Evolutionary conservation across 108 stramenopile genomes (phyloP).

Genomic region (Cyclotella choctawhatcheeana): DNA sequence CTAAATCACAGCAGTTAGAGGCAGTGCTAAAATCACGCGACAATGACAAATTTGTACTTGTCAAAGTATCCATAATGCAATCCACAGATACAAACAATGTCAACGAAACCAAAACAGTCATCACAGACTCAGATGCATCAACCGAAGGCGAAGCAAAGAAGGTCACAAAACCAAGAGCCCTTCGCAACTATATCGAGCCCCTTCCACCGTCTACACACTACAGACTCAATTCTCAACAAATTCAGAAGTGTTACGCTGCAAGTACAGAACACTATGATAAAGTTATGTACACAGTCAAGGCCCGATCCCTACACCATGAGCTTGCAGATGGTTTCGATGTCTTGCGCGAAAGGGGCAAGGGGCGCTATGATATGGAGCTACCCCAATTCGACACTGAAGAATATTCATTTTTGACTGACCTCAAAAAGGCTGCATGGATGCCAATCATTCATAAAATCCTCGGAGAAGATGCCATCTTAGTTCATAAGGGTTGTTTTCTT

Average conservation of each 20-base stretch:
- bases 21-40: too few relatives aligned
- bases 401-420: constrained; percentile 73
- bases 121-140: constrained; percentile 50
- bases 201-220: constrained; percentile 54
- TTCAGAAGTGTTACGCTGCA: constrained; percentile 66
- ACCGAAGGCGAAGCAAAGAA: not conserved
- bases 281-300: constrained; percentile 86
- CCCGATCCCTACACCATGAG: constrained; percentile 71
- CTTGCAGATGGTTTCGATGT: constrained; percentile 90
- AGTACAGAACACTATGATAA: constrained; percentile 83
- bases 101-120: too few relatives aligned
- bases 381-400: constrained; percentile 64
- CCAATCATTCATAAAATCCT: constrained; percentile 77
- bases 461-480: constrained; percentile 75
- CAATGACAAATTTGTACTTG: too few relatives aligned
- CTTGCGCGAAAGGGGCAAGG: constrained; percentile 84
- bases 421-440: constrained; percentile 85
- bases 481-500: constrained; percentile 87
- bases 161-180: not conserved
- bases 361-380: constrained; percentile 87
- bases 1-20: too few relatives aligned
- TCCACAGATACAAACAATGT: too few relatives aligned
- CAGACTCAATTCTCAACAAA: constrained; percentile 66
- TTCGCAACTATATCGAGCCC: constrained; percentile 1
- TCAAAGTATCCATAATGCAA: too few relatives aligned